Evolutionary conservation across 768 basidiomycete genomes (phyloP), one percentile per base, ranked within the genome.

Genomic region (Xerocomus potaroensis): DNA sequence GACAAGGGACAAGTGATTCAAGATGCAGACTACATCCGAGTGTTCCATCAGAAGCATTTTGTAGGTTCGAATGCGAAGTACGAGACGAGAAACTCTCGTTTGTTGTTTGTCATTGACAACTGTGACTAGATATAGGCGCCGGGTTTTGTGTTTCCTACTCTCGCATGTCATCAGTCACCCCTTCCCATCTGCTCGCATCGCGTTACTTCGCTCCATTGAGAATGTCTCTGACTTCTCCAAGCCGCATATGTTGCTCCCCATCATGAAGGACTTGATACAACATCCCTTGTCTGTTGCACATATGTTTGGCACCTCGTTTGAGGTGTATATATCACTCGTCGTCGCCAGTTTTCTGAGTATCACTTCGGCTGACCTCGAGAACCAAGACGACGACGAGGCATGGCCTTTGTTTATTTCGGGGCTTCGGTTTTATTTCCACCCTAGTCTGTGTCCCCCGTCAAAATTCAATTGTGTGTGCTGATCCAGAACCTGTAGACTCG

Each of bases 131-230:
- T 82, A 83, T 64, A 88, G 81, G 59, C 77, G 78, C 50, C 77
- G 82, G 11, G 69, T 93, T 34, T 58, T 89, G 33, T 90, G 84
- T 59, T 92, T 78, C 63, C 64, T 96, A 0, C 68, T 89, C 6
- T 93, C 93, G 2, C 94, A 97, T 61, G 72, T 86, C 52, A 74
- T 76, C 38, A 76, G 79, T 4, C 76, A 86, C 52, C 65, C 72
- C 2, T 59, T 77, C 3, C 64, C 76, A 3, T 48, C 57, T 1
- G 73, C 77, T 15, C 79, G 82, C 49, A 59, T 78, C 10, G 59
- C 68, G 10, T 65, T 97, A 0, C 71, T 97, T 15, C 66, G 53
- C 5, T 66, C 70, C 27, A 45, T 80, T 9, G 58, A 66, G 41
- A 59, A 60, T 7, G 66, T 81, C 14, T 54, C 71, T 0, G 75